Percentiles rank a stretch among this genome's conserved stretches.
These are phyloP conservation scores for Breviolum minutum DNA, from an alignment of 73 alveolate genomes.

Conservation along the genomic window DNA sequence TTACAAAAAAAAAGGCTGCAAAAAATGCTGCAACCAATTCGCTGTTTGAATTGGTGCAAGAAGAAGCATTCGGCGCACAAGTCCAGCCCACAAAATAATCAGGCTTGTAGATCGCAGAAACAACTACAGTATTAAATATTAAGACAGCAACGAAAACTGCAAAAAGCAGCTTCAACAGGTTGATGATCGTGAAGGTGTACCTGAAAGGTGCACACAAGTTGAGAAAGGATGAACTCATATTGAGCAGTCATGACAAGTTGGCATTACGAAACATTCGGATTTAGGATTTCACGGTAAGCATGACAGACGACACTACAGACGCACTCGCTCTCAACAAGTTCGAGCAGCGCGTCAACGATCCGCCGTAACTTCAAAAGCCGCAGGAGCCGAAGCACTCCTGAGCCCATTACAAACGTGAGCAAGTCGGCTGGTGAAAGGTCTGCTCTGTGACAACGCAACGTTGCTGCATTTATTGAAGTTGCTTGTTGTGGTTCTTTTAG, in stretches of 20 bases:
- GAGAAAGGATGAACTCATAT: background rate
- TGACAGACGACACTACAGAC: background rate
- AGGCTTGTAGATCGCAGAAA: background rate
- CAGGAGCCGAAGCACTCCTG: conserved; percentile 79
- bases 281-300: background rate
- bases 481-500: background rate
- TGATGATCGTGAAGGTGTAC: conserved; percentile 84
- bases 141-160: conserved; percentile 32
- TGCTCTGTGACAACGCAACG: background rate
- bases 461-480: background rate
- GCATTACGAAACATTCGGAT: too few species aligned
- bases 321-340: conserved; percentile 90
- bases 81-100: background rate
- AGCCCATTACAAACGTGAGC: background rate
- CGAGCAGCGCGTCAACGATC: conserved; percentile 88
- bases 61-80: too few species aligned
- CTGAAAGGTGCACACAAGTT: background rate
- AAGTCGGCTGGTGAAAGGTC: too few species aligned
- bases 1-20: background rate
- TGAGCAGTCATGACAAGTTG: background rate
- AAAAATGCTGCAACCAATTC: background rate
- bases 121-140: background rate
- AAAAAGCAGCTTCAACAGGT: conserved; percentile 68
- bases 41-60: background rate
- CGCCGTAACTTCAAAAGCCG: conserved; percentile 88